Percentiles rank a stretch among this genome's conserved stretches.
These are phyloP conservation scores for Ceratocystis diversiconidia DNA, from an alignment of 2,329 filamentous ascomycete genomes.

Conservation along the genomic window DNA sequence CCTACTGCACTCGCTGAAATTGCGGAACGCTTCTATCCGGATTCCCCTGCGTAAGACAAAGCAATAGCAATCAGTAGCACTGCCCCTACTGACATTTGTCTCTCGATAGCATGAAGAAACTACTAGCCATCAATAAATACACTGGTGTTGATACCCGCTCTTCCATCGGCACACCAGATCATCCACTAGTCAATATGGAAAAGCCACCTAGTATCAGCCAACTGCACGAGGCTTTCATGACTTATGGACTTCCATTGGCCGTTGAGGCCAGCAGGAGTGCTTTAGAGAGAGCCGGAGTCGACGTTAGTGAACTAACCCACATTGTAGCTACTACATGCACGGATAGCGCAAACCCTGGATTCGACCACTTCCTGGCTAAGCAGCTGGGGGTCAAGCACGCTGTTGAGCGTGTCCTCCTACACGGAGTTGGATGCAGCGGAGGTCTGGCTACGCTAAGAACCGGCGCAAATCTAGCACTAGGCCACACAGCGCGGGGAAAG, in stretches of 20 bases:
- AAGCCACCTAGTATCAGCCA: constrained; percentile 38
- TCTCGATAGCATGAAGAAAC: constrained; percentile 42
- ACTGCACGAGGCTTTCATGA: constrained; percentile 41
- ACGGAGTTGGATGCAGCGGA: constrained; percentile 52
- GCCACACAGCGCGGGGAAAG: constrained; percentile 42
- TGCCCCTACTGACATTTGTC: not conserved
- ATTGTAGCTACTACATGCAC: constrained; percentile 55
- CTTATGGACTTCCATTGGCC: constrained; percentile 43
- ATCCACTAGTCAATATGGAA: constrained; percentile 45
- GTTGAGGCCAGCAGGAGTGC: constrained; percentile 41
- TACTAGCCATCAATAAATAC: constrained; percentile 47
- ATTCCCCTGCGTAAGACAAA: constrained; percentile 41
- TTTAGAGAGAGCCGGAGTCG: constrained; percentile 38
- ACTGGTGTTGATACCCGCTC: constrained; percentile 51
- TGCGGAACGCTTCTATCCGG: constrained; percentile 42
- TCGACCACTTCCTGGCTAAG: constrained; percentile 50
- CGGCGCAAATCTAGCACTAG: constrained; percentile 51
- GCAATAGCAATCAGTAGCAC: not conserved
- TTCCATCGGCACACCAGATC: constrained; percentile 45
- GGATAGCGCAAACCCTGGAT: constrained; percentile 54
- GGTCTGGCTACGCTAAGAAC: constrained; percentile 48
- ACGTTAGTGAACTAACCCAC: constrained; percentile 44
- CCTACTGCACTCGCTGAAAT: constrained; percentile 38
- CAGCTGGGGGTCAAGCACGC: constrained; percentile 40
- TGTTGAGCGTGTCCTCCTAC: constrained; percentile 51